Percentiles rank a stretch among this genome's conserved stretches.
phyloP scores from a whole-genome alignment of 306 rosid genomes.

The Cucumis cinereus region DNA sequence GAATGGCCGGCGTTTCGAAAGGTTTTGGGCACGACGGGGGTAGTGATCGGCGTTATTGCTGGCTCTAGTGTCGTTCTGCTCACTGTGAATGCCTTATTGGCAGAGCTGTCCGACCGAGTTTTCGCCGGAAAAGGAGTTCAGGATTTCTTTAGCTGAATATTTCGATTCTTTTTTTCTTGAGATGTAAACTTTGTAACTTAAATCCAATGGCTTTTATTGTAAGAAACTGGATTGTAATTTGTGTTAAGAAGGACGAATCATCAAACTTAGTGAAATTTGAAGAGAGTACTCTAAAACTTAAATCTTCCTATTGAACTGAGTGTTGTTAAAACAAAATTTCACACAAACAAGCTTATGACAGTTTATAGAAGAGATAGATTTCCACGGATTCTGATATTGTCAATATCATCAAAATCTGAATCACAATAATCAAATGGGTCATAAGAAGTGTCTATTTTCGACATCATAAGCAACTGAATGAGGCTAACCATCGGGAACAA shows the following conservation, averaged over 20 bases:
- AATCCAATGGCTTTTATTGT: not conserved
- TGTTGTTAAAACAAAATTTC: constrained; percentile 6
- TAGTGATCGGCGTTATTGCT: constrained; percentile 61
- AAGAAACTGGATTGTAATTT: not conserved
- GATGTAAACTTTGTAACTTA: not conserved
- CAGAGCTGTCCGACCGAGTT: constrained; percentile 58
- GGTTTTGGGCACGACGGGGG: constrained; percentile 82
- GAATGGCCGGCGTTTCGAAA: constrained; percentile 85
- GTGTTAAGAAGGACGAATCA: not conserved
- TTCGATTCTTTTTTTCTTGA: not conserved
- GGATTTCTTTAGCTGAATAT: constrained; percentile 55
- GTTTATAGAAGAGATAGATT: constrained; percentile 57
- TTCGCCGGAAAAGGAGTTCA: constrained; percentile 74
- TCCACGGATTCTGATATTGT: constrained; percentile 59
- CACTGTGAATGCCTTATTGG: constrained; percentile 62
- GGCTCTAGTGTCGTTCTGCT: constrained; percentile 89
- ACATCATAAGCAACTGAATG: constrained; percentile 30
- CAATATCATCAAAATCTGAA: constrained; percentile 58
- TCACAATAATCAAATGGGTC: constrained; percentile 27
- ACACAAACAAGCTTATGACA: constrained; percentile 6
- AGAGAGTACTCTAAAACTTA: not conserved
- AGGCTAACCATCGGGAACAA: constrained; percentile 23
- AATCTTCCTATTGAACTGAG: constrained; percentile 1
- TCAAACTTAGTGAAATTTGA: not conserved
- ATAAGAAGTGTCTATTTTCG: constrained; percentile 13